phyloP scores from a whole-genome alignment of 2,329 filamentous ascomycete species.

The Zasmidium citrigriseum region DNA sequence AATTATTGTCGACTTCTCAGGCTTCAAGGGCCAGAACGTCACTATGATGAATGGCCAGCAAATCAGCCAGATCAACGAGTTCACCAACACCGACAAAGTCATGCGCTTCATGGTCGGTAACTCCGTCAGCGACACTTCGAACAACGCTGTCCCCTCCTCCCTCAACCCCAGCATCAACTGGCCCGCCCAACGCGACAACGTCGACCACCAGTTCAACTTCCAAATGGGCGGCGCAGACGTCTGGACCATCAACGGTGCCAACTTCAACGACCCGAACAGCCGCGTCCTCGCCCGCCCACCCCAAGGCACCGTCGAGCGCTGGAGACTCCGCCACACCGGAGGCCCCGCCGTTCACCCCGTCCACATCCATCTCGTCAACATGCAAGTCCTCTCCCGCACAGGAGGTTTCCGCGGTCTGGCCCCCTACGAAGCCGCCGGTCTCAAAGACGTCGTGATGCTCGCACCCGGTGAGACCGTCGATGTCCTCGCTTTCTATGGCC shows the following conservation, averaged over 20 bases:
- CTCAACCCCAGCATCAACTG: constrained; percentile 28
- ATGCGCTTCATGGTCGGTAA: constrained; percentile 55
- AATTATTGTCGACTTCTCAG: constrained; percentile 58
- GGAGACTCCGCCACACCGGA: constrained; percentile 53
- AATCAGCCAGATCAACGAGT: constrained; percentile 48
- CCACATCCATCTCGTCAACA: constrained; percentile 62
- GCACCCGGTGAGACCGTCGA: constrained; percentile 52
- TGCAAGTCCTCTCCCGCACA: constrained; percentile 54
- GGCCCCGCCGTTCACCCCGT: constrained; percentile 56
- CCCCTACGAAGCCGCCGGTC: constrained; percentile 56
- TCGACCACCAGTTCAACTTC: constrained; percentile 51
- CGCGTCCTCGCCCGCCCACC: constrained; percentile 52
- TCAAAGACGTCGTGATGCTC: constrained; percentile 62
- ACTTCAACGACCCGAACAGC: constrained; percentile 49
- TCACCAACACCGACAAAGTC: constrained; percentile 52
- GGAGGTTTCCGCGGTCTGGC: constrained; percentile 47
- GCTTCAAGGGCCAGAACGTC: constrained; percentile 49
- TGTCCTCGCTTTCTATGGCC: constrained; percentile 54
- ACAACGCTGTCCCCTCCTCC: constrained; percentile 41
- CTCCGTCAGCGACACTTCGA: constrained; percentile 39
- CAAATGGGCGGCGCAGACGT: constrained; percentile 40
- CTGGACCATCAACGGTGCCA: constrained; percentile 56
- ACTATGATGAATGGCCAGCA: constrained; percentile 29
- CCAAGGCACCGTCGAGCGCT: constrained; percentile 51
- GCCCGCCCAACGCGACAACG: constrained; percentile 38